Conservation (phyloP, 495 filamentous ascomycete species). For the Aspergillus kassunensis region DNA sequence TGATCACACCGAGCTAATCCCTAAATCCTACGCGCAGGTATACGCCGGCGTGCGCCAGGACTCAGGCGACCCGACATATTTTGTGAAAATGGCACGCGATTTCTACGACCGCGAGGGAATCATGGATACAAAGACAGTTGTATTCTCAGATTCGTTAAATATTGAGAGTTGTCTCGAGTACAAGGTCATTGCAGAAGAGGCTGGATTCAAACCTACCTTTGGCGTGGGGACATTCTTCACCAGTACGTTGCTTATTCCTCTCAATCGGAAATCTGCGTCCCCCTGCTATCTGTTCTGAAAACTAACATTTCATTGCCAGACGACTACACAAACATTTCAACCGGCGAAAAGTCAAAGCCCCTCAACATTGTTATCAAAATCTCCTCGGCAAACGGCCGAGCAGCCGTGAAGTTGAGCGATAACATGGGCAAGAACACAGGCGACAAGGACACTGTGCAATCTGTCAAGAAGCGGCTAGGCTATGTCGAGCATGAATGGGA, state of each 20-base stretch:
- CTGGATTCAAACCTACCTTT: slow-evolving; percentile 79
- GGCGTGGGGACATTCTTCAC: slow-evolving; percentile 95
- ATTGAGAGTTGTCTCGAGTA: slow-evolving; percentile 90
- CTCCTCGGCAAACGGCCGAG: slow-evolving; percentile 72
- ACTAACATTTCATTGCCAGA: slow-evolving; percentile 39
- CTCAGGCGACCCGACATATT: slow-evolving; percentile 82
- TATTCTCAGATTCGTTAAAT: slow-evolving; percentile 95
- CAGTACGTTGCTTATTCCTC: slow-evolving; percentile 45
- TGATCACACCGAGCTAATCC: slow-evolving; percentile 4
- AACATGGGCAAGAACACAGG: slow-evolving; percentile 97
- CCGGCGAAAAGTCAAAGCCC: slow-evolving; percentile 79
- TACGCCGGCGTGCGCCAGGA: slow-evolving; percentile 91
- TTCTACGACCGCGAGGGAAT: slow-evolving; percentile 82
- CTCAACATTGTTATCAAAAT: slow-evolving; percentile 98
- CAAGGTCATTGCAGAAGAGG: slow-evolving; percentile 71
- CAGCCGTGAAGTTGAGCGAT: slow-evolving; percentile 93
- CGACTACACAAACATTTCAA: slow-evolving; percentile 68
- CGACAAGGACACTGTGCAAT: slow-evolving; percentile 68
- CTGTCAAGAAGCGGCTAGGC: slow-evolving; percentile 79
- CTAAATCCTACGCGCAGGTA: slow-evolving; percentile 71
- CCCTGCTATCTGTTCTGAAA: too few relatives aligned
- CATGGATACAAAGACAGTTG: slow-evolving; percentile 79
- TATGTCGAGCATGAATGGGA: slow-evolving; percentile 83
- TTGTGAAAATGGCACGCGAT: slow-evolving; percentile 74
- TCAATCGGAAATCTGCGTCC: too few relatives aligned